phyloP scores from a whole-genome alignment of 352 stramenopile species.

The Phytophthora pisi region DNA sequence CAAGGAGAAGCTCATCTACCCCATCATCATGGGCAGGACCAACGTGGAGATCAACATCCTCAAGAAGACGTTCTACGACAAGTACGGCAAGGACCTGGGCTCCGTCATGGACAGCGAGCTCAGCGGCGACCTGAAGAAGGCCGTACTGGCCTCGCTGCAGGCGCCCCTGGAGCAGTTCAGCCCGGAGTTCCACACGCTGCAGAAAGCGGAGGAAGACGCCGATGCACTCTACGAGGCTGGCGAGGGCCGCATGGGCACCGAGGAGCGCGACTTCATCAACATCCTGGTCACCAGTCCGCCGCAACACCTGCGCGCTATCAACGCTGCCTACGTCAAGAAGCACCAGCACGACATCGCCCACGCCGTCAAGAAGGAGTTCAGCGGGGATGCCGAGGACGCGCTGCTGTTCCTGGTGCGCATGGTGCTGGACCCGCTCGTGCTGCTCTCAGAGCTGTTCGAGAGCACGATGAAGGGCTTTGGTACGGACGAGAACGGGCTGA shows the following conservation, averaged over 20 bases:
- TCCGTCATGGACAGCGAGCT: constrained; percentile 66
- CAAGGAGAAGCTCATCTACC: constrained; percentile 76
- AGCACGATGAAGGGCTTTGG: constrained; percentile 79
- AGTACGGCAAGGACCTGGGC: constrained; percentile 64
- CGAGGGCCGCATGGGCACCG: constrained; percentile 70
- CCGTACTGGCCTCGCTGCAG: constrained; percentile 74
- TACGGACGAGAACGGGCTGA: constrained; percentile 73
- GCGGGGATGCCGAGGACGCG: constrained; percentile 54
- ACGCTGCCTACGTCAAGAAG: constrained; percentile 61
- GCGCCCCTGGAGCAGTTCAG: constrained; percentile 58
- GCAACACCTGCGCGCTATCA: constrained; percentile 62
- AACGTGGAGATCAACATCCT: constrained; percentile 79
- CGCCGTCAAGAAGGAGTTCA: constrained; percentile 76
- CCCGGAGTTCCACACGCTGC: constrained; percentile 57
- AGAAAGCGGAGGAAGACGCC: constrained; percentile 64
- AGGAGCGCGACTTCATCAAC: constrained; percentile 72
- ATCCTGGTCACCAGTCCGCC: constrained; percentile 55
- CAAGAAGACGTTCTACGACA: constrained; percentile 80
- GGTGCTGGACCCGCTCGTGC: constrained; percentile 61
- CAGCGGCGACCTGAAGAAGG: constrained; percentile 74
- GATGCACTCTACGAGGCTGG: constrained; percentile 73
- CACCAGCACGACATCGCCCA: constrained; percentile 70
- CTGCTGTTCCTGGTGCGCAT: constrained; percentile 68
- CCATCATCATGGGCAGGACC: constrained; percentile 65
- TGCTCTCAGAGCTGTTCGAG: constrained; percentile 72